Conservation (phyloP, 768 basidiomycete genomes). For the Melanogaster broomeanus region DNA sequence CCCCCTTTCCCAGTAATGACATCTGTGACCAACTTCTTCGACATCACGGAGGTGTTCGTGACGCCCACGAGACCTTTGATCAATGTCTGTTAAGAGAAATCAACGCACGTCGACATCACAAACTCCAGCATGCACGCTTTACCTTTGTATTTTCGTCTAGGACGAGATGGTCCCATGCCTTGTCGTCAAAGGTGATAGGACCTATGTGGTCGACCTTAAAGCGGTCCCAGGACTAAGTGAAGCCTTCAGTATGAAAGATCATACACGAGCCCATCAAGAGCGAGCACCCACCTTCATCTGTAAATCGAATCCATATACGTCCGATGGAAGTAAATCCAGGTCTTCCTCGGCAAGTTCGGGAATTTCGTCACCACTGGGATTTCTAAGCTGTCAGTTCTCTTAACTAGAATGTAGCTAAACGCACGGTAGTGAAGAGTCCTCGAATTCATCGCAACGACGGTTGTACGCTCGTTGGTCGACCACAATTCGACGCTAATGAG, state of each 20-base stretch:
- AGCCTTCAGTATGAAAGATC: not conserved
- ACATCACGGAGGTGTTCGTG: slow-evolving; percentile 19
- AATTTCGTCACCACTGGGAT: slow-evolving; percentile 1
- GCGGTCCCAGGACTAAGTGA: slow-evolving; percentile 43
- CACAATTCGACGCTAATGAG: slow-evolving; percentile 19
- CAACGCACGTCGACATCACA: slow-evolving; percentile 30
- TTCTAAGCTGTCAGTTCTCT: not conserved
- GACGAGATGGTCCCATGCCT: slow-evolving; percentile 61
- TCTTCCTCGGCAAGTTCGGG: slow-evolving; percentile 51
- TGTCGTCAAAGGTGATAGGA: slow-evolving; percentile 55
- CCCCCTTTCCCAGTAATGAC: slow-evolving; percentile 68
- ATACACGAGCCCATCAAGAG: not conserved
- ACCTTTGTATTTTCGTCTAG: slow-evolving; percentile 54
- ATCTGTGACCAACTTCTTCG: slow-evolving; percentile 35
- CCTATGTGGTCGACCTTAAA: slow-evolving; percentile 57
- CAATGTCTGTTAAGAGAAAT: slow-evolving; percentile 22
- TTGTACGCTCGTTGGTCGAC: slow-evolving; percentile 16
- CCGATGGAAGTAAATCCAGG: slow-evolving; percentile 53
- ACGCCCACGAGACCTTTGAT: slow-evolving; percentile 28
- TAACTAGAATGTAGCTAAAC: not conserved
- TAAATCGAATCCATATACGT: slow-evolving; percentile 65
- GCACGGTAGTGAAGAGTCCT: slow-evolving; percentile 4
- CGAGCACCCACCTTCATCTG: slow-evolving; percentile 43
- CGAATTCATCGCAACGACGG: not conserved
- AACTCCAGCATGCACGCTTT: not conserved